A percentile compares a stretch with the other conserved stretches of the same genome.
These are phyloP conservation scores for Shiraia sp. DNA, from an alignment of 2,329 filamentous ascomycete genomes.

Conservation along the genomic window DNA sequence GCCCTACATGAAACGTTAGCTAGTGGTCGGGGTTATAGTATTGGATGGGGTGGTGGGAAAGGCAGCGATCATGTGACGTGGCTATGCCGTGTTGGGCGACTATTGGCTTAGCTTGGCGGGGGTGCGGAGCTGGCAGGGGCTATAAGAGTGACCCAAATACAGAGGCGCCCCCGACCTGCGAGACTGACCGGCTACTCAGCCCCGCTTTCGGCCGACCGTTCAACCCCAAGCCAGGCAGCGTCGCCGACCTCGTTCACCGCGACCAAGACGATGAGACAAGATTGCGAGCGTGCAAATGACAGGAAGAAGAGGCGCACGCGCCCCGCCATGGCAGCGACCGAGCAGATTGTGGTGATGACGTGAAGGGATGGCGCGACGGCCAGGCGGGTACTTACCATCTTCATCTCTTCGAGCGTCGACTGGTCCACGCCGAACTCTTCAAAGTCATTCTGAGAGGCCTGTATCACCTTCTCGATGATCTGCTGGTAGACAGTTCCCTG, in stretches of 20 bases:
- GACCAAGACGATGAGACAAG: conserved; percentile 17
- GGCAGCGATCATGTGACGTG: conserved; percentile 37
- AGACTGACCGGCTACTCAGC: conserved; percentile 45
- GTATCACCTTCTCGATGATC: conserved; percentile 75
- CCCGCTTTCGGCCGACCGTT: conserved; percentile 49
- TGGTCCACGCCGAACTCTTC: conserved; percentile 94
- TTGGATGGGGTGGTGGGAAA: conserved; percentile 7
- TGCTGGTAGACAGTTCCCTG: conserved; percentile 81
- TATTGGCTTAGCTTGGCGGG: conserved; percentile 41
- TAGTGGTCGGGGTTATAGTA: conserved; percentile 6
- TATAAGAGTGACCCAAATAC: conserved; percentile 55
- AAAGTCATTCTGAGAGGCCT: conserved; percentile 82
- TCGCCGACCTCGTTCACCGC: conserved; percentile 21
- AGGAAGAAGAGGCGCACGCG: conserved; percentile 3
- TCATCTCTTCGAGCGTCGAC: conserved; percentile 81
- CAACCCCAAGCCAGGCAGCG: conserved; percentile 30
- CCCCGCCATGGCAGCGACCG: too few relatives aligned
- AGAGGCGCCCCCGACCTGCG: conserved; percentile 45
- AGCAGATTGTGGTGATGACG: conserved; percentile 15
- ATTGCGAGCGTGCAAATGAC: conserved; percentile 8
- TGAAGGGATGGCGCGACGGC: conserved; percentile 9
- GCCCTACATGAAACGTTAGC: conserved; percentile 61
- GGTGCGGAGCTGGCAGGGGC: conserved; percentile 44
- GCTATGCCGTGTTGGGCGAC: conserved; percentile 40
- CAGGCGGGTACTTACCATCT: conserved; percentile 68